Evolutionary conservation across 2,329 filamentous ascomycete genomes (phyloP), one percentile per base, ranked within the genome.

Genomic region (Exophiala bonariae): DNA sequence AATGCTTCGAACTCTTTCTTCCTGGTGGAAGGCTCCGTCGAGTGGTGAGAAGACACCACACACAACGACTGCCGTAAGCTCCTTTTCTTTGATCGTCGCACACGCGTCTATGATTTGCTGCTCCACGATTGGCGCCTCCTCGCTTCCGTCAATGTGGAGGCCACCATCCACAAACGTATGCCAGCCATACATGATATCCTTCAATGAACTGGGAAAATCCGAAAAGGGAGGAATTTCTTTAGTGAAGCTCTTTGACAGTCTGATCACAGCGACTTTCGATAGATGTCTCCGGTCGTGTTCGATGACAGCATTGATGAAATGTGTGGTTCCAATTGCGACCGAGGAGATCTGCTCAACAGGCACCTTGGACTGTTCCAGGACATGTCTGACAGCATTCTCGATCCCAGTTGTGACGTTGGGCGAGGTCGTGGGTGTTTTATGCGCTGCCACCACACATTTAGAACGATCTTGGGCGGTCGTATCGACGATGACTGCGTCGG

Each of bases 281-380:
- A 80, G 62, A 11, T 76, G 69, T 16, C 69, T 64, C 2, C 67
- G 64, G 61, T 80, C 74, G 8, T 71, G 67, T 35, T 76, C 73
- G 5, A 77, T 63, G 4, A 78, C 71, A 9, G 47, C 47, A 50
- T 78, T 77, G 41, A 77, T 67, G 47, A 77, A 77, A 61, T 75
- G 71, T 0, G 77, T 79, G 2, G 74, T 78, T 26, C 75, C 75
- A 38, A 78, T 71, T 3, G 72, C 75, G 3, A 77, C 67, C 45
- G 70, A 73, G 5, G 62, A 64, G 42, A 75, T 61, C 32, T 64
- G 55, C 1, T 63, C 50, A 0, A 58, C 54, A 9, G 63, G 55
- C 1, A 69, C 50, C 2, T 55, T 46, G 3, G 68, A 65, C 32
- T 64, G 49, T 3, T 63, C 54, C 11, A 73, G 56, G 3, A 72